Evolutionary conservation across 495 filamentous ascomycete species (phyloP), one percentile per base, ranked within the genome.

Genomic region (Hyaloscypha variabilis): DNA sequence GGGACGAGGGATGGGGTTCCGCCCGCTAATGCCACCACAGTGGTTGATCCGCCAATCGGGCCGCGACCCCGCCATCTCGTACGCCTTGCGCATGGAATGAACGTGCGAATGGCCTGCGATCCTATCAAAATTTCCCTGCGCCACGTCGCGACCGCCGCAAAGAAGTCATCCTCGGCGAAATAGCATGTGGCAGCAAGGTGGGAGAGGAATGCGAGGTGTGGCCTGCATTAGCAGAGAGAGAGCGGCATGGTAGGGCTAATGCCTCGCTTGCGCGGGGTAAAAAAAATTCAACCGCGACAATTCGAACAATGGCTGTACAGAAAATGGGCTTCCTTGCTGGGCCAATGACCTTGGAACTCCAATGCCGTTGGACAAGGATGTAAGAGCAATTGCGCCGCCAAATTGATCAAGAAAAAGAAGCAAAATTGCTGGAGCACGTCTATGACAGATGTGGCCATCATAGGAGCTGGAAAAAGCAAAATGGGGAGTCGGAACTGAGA

Each of bases 191-290:
- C n/a, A 10, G 54, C 30, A 23, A 6, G 26, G n/a, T 46, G 34
- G n/a, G 5, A 46, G 34, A 24, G 29, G 54, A 58, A 58, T 30
- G 29, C 26, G 54, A 26, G 53, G 4, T 26, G 5, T 14, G 26
- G 19, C n/a, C 25, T 29, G 54, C 26, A 58, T 8, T 21, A 28
- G 29, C 54, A 24, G 28, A 28, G 26, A 28, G 26, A 5, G 8
- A 34, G n/a, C 29, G 11, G 39, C 39, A 46, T 17, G 39, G 39
- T 19, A 42, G 39, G 39, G 29, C 26, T 5, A 24, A 51, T 25
- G 25, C 39, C 67, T 69, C 64, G 64, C 54, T 66, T 63, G 64
- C 60, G 68, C 61, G 64, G 68, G 68, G 61, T 62, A 67, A 62
- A 26, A 52, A 64, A 57, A 8, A 51, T 17, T 60, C n/a, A 51